A percentile compares a stretch with the other conserved stretches of the same genome.
Evolutionary conservation across 78 protist species (phyloP).

Genomic region (Polysphondylium violaceum): DNA sequence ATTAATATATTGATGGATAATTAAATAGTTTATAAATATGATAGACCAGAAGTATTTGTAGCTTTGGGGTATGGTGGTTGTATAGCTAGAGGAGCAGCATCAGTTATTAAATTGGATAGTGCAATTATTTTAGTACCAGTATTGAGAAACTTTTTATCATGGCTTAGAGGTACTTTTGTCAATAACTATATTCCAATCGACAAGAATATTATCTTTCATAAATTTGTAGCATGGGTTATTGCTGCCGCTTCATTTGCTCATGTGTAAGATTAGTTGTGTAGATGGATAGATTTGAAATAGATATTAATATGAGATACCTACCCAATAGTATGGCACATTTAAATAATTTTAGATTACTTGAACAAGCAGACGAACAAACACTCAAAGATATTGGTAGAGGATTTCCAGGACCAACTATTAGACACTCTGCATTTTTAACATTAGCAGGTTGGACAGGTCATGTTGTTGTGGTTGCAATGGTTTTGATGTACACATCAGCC

Average conservation of each 20-base stretch:
- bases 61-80: constrained; percentile 38
- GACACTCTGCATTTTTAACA: constrained; percentile 9
- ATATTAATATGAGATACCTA: background rate
- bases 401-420: background rate
- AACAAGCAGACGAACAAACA: background rate
- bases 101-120: constrained; percentile 79
- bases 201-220: constrained; percentile 89
- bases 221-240: constrained; percentile 81
- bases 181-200: constrained; percentile 86
- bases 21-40: too few species aligned
- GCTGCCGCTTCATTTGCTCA: constrained; percentile 67
- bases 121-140: constrained; percentile 89
- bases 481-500: constrained; percentile 90
- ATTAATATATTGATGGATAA: too few species aligned
- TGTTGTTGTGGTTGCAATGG: constrained; percentile 80
- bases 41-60: background rate
- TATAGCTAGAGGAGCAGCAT: constrained; percentile 81
- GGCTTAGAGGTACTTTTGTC: constrained; percentile 48
- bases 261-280: constrained; percentile 18
- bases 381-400: background rate
- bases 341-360: constrained; percentile 1
- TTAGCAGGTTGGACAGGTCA: constrained; percentile 88
- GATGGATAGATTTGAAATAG: background rate
- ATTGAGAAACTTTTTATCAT: constrained; percentile 84
- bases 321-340: constrained; percentile 75